A percentile compares a stretch with the other conserved stretches of the same genome.
Conservation (phyloP, 192 early-diverging fungal species). For the Mortierella alpina region DNA sequence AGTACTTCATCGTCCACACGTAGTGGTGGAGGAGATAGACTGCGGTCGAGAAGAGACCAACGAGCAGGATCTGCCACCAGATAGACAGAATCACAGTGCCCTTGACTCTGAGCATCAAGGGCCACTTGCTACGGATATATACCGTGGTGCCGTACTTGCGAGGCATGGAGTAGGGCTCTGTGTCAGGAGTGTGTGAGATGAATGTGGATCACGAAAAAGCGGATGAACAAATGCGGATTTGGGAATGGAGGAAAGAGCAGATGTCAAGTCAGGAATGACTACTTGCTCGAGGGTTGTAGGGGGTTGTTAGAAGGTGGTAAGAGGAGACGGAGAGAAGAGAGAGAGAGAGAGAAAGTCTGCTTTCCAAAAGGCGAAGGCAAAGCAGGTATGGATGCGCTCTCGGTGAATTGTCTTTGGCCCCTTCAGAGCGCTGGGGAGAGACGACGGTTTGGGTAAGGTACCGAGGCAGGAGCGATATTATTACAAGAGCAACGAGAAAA, state of each 20-base stretch:
- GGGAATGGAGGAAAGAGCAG: not conserved
- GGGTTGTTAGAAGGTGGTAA: no score
- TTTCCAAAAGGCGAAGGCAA: no score
- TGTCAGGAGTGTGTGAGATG: not conserved
- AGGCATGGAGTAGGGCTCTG: slow-evolving; percentile 5
- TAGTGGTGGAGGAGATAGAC: slow-evolving; percentile 33
- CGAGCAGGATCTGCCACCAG: slow-evolving; percentile 40
- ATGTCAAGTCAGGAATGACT: not conserved
- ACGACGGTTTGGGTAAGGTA: no score
- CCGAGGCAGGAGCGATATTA: no score
- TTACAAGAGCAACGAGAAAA: no score
- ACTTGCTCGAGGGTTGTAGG: not conserved
- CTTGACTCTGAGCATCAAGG: slow-evolving; percentile 49
- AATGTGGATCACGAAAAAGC: not conserved
- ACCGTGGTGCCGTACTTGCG: slow-evolving; percentile 31
- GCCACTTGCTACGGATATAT: slow-evolving; percentile 39
- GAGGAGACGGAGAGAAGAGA: not conserved
- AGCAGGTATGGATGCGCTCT: no score
- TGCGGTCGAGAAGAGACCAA: slow-evolving; percentile 17
- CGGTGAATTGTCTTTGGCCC: no score
- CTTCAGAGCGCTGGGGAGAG: no score
- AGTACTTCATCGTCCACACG: slow-evolving; percentile 44
- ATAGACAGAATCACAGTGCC: slow-evolving; percentile 43
- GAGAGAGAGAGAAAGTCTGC: not conserved
- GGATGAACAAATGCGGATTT: not conserved